phyloP scores from a whole-genome alignment of 176 grass and related monocot species.

The Juncus inflexus region DNA sequence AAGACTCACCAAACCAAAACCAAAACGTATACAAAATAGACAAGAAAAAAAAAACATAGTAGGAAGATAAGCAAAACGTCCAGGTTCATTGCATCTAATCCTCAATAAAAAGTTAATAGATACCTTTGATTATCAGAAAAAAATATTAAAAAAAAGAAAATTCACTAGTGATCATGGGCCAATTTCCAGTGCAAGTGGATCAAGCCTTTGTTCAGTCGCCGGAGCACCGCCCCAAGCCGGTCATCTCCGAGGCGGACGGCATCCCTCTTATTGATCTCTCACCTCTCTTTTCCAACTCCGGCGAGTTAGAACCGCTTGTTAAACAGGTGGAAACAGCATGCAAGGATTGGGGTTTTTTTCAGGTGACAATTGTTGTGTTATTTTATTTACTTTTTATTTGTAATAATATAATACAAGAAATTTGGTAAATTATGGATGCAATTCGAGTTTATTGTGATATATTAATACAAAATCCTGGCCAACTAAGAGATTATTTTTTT shows the following conservation, averaged over 20 bases:
- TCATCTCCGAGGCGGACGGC: slow-evolving; percentile 35
- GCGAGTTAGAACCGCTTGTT: slow-evolving; percentile 25
- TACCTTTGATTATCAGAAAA: neutral
- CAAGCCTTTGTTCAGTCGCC: slow-evolving; percentile 71
- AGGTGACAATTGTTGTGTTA: slow-evolving; percentile 8
- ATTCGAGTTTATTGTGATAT: too few relatives aligned
- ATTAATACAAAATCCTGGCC: too few relatives aligned
- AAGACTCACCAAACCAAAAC: too few relatives aligned
- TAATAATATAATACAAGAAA: too few relatives aligned
- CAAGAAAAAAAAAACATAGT: too few relatives aligned
- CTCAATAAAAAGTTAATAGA: neutral
- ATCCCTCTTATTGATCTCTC: slow-evolving; percentile 75
- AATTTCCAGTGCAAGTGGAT: slow-evolving; percentile 39
- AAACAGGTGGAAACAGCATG: slow-evolving; percentile 58
- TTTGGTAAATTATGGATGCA: too few relatives aligned
- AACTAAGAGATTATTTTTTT: too few relatives aligned
- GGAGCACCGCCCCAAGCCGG: slow-evolving; percentile 57
- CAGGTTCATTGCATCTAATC: neutral
- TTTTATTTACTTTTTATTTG: too few relatives aligned
- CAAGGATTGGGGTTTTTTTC: slow-evolving; percentile 85
- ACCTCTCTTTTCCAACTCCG: slow-evolving; percentile 22
- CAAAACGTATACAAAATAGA: too few relatives aligned
- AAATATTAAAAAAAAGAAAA: slow-evolving; percentile 31
- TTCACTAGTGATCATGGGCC: slow-evolving; percentile 26
- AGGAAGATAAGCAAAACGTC: neutral